These are phyloP conservation scores for Rhodotorula graminis DNA, from an alignment of 768 basidiomycete species.

Conservation along the genomic window DNA sequence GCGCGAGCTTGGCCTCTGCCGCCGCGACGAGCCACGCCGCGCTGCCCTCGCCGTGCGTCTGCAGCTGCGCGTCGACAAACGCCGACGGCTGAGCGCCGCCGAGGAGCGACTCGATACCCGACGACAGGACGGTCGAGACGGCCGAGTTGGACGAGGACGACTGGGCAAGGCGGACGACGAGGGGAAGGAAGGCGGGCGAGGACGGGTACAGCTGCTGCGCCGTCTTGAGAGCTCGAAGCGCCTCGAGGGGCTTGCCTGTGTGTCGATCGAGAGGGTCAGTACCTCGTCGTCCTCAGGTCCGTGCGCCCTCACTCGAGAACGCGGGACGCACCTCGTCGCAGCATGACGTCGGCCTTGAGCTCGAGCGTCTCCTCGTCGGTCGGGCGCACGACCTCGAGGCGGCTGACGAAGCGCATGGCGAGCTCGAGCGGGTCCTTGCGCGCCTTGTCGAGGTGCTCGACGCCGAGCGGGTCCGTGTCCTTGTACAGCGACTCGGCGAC, in stretches of 20 bases:
- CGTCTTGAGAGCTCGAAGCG: conserved; percentile 60
- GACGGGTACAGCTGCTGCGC: conserved; percentile 57
- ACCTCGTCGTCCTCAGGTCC: no score
- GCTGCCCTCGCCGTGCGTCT: conserved; percentile 52
- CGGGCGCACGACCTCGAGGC: conserved; percentile 56
- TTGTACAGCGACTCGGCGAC: conserved; percentile 47
- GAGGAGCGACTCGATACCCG: conserved; percentile 58
- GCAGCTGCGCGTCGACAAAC: conserved; percentile 71
- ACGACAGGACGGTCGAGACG: conserved; percentile 53
- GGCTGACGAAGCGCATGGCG: conserved; percentile 66
- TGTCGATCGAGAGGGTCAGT: not conserved
- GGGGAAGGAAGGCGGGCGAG: conserved; percentile 65
- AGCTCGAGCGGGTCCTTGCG: conserved; percentile 63
- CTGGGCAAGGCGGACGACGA: conserved; percentile 59
- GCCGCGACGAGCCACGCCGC: conserved; percentile 59
- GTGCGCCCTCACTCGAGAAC: no score
- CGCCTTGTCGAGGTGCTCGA: conserved; percentile 58
- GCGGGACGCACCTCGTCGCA: conserved; percentile 48
- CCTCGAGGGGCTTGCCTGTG: conserved; percentile 77
- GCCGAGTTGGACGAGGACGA: conserved; percentile 40
- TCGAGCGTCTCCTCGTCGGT: conserved; percentile 67
- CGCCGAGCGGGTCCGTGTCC: conserved; percentile 76
- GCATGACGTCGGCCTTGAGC: conserved; percentile 72
- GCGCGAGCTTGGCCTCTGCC: conserved; percentile 56
- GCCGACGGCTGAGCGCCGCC: conserved; percentile 54